phyloP scores from a whole-genome alignment of 257 asterid genomes.

The Nicotiana noctiflora region DNA sequence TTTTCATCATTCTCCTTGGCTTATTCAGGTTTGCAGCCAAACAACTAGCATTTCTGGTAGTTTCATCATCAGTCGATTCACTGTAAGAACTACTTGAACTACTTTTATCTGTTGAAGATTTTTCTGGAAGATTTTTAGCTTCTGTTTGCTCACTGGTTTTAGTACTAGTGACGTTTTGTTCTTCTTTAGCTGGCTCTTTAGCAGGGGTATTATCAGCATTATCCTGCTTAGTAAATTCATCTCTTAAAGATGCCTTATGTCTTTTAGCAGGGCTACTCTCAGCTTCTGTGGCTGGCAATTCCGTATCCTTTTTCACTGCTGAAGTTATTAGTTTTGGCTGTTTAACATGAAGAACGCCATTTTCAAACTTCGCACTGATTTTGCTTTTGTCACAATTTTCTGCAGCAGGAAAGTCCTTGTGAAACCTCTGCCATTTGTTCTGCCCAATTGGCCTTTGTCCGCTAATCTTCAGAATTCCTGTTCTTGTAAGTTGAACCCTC shows the following conservation, averaged over 20 bases:
- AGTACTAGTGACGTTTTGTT: not conserved
- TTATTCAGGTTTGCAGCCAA: conserved; percentile 12
- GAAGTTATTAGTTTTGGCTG: too few relatives aligned
- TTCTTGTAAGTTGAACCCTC: conserved; percentile 17
- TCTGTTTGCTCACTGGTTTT: not conserved
- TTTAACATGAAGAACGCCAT: too few relatives aligned
- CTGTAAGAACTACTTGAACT: not conserved
- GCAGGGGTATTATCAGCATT: not conserved
- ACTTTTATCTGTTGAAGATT: conserved; percentile 8
- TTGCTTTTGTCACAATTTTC: conserved; percentile 31
- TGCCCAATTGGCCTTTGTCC: too few relatives aligned
- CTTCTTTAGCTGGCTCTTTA: conserved; percentile 8
- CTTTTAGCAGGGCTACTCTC: conserved; percentile 7
- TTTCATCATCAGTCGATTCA: not conserved
- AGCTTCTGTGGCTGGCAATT: conserved; percentile 15
- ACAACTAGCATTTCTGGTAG: conserved; percentile 12
- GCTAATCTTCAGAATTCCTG: too few relatives aligned
- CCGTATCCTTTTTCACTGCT: not conserved
- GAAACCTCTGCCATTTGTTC: too few relatives aligned
- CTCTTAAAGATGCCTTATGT: conserved; percentile 8
- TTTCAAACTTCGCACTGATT: too few relatives aligned
- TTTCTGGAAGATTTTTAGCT: not conserved
- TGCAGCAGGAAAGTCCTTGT: conserved; percentile 30
- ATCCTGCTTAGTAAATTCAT: not conserved
- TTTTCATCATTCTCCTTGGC: conserved; percentile 30